Conservation (phyloP, 768 basidiomycete genomes). For the Pleurotus sapidus region DNA sequence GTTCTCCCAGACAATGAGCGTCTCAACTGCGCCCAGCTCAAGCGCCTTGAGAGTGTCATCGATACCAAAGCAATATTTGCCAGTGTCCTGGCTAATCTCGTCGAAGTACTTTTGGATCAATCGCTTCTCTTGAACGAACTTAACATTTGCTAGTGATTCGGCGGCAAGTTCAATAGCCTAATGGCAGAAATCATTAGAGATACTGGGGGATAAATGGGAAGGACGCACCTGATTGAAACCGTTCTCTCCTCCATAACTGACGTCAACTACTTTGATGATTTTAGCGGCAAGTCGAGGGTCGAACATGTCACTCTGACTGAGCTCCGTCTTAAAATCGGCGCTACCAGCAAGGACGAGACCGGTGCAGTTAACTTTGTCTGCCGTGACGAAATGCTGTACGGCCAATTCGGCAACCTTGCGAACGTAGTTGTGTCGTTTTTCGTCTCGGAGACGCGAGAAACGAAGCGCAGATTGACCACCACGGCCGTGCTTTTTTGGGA, state of each 20-base stretch:
- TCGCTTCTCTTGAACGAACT: constrained; percentile 98
- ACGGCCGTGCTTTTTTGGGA: constrained; percentile 99
- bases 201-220: background rate
- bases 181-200: constrained; percentile 7
- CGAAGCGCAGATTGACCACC: constrained; percentile 99
- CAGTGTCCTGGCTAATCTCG: constrained; percentile 97
- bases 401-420: constrained; percentile 97
- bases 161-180: constrained; percentile 96
- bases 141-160: constrained; percentile 96
- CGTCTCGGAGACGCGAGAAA: constrained; percentile 99
- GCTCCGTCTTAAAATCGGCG: constrained; percentile 98
- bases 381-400: constrained; percentile 97
- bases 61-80: constrained; percentile 96
- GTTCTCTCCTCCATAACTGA: constrained; percentile 97
- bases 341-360: constrained; percentile 95
- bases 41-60: constrained; percentile 96
- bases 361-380: constrained; percentile 97
- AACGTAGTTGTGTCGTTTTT: constrained; percentile 99
- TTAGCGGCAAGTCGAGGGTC: constrained; percentile 86
- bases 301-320: constrained; percentile 95
- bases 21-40: constrained; percentile 96
- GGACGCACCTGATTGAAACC: constrained; percentile 95
- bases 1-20: constrained; percentile 98
- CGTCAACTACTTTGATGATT: constrained; percentile 97
- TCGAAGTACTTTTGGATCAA: constrained; percentile 99